Percentiles rank a stretch among this genome's conserved stretches.
Conservation (phyloP, 169 alveolate genomes). For the Babesia microti region DNA sequence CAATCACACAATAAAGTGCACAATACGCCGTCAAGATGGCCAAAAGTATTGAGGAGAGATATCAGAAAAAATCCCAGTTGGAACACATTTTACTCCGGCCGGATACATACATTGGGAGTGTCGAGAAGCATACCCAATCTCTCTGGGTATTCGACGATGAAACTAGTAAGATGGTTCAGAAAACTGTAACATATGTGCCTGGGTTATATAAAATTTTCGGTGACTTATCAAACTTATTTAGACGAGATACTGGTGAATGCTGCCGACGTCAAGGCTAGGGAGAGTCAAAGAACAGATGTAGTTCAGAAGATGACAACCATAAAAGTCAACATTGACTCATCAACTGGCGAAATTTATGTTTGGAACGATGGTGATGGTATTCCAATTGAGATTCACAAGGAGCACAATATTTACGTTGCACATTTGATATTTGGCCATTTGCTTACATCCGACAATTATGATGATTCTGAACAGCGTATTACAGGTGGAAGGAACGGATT, state of each 20-base stretch:
- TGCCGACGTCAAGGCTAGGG: slow-evolving; percentile 92
- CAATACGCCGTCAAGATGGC: too few species aligned
- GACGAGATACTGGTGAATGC: slow-evolving; percentile 98
- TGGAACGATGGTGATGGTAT: slow-evolving; percentile 71
- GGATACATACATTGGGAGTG: slow-evolving; percentile 95
- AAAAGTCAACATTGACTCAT: slow-evolving; percentile 61
- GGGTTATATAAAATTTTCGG: slow-evolving; percentile 96
- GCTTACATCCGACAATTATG: slow-evolving; percentile 96
- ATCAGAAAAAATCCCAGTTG: slow-evolving; percentile 89
- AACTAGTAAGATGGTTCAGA: slow-evolving; percentile 72
- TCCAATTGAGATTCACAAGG: slow-evolving; percentile 89
- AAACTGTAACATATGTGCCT: slow-evolving; percentile 81
- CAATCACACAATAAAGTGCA: too few species aligned
- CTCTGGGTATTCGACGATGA: slow-evolving; percentile 90
- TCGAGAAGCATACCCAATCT: slow-evolving; percentile 77
- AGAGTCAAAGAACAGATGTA: slow-evolving; percentile 53
- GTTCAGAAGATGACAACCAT: slow-evolving; percentile 64
- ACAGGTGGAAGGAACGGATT: slow-evolving; percentile 99
- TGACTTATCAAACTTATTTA: slow-evolving; percentile 7
- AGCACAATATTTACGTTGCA: slow-evolving; percentile 92
- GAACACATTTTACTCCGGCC: slow-evolving; percentile 98
- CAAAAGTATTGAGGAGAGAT: slow-evolving; percentile 91
- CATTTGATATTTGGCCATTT: slow-evolving; percentile 96
- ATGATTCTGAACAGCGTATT: slow-evolving; percentile 92
- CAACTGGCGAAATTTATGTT: slow-evolving; percentile 55